Conservation (phyloP, 129 eudicot genomes). For the Chrysanthemum makinoi region DNA sequence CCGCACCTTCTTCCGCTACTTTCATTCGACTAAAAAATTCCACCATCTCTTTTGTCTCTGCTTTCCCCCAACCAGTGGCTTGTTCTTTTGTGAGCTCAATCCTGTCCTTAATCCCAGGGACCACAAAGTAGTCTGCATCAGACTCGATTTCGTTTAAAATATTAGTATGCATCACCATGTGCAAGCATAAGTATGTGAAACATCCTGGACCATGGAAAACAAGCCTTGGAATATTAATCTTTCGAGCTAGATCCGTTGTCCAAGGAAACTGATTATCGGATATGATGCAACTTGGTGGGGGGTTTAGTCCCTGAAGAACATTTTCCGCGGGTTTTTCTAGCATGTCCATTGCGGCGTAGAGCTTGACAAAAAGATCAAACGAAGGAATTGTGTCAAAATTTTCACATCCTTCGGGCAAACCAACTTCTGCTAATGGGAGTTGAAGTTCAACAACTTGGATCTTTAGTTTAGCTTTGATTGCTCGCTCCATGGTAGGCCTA, state of each 20-base stretch:
- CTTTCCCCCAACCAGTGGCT: conserved; percentile 27
- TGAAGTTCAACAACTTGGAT: conserved; percentile 42
- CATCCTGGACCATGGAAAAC: conserved; percentile 58
- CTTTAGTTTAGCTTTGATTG: conserved; percentile 36
- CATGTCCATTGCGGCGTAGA: conserved; percentile 38
- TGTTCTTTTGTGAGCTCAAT: conserved; percentile 38
- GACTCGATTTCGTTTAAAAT: conserved; percentile 14
- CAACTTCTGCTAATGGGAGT: conserved; percentile 51
- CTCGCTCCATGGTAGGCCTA: conserved; percentile 31
- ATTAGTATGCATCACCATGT: conserved; percentile 21
- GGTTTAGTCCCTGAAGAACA: conserved; percentile 21
- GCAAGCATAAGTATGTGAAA: conserved; percentile 43
- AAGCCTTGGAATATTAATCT: conserved; percentile 48
- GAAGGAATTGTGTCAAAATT: conserved; percentile 55
- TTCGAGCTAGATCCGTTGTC: conserved; percentile 44
- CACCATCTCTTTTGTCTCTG: conserved; percentile 24
- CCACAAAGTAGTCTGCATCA: conserved; percentile 29
- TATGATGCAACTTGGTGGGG: conserved; percentile 56
- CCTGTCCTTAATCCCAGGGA: conserved; percentile 33
- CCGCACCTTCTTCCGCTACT: conserved; percentile 26
- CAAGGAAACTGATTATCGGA: conserved; percentile 52
- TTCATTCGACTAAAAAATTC: conserved; percentile 28
- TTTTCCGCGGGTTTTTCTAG: conserved; percentile 44
- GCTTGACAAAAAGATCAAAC: conserved; percentile 14
- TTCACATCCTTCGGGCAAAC: conserved; percentile 63